Conservation (phyloP, 2,329 filamentous ascomycete genomes). For the Trichoderma polysporum region DNA sequence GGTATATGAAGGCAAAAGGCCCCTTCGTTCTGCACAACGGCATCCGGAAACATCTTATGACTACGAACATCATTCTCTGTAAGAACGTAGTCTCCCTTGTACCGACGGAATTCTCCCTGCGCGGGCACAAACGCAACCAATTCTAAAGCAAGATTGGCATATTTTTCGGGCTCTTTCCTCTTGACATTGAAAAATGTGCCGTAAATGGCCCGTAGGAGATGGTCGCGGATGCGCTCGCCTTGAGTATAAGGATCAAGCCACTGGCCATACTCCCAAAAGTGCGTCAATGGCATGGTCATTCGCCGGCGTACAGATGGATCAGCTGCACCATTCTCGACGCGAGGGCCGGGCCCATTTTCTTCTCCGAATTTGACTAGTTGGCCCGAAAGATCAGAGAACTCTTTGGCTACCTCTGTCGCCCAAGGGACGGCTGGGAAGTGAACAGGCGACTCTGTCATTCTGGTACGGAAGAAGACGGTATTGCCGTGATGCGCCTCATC, state of each 20-base stretch:
- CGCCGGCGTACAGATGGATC: background rate
- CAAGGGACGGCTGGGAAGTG: conserved; percentile 4
- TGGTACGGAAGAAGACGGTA: conserved; percentile 3
- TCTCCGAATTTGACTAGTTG: conserved; percentile 6
- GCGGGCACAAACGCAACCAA: background rate
- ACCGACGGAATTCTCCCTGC: background rate
- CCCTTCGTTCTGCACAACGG: background rate
- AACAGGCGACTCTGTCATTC: background rate
- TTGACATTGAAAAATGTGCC: conserved; percentile 8
- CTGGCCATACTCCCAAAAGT: conserved; percentile 3
- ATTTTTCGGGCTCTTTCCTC: background rate
- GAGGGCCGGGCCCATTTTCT: background rate
- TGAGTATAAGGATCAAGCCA: background rate
- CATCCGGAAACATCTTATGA: background rate
- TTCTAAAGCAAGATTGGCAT: background rate
- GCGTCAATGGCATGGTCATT: background rate
- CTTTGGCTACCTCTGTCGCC: conserved; percentile 9
- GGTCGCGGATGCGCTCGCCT: background rate
- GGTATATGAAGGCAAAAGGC: background rate
- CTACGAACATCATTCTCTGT: background rate
- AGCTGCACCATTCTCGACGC: background rate
- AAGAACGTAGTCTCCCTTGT: background rate
- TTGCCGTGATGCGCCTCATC: conserved; percentile 7
- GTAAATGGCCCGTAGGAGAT: conserved; percentile 3
- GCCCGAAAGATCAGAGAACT: background rate